Conservation (phyloP, 2,329 filamentous ascomycete genomes). For the Coleophoma eucalyptorum region DNA sequence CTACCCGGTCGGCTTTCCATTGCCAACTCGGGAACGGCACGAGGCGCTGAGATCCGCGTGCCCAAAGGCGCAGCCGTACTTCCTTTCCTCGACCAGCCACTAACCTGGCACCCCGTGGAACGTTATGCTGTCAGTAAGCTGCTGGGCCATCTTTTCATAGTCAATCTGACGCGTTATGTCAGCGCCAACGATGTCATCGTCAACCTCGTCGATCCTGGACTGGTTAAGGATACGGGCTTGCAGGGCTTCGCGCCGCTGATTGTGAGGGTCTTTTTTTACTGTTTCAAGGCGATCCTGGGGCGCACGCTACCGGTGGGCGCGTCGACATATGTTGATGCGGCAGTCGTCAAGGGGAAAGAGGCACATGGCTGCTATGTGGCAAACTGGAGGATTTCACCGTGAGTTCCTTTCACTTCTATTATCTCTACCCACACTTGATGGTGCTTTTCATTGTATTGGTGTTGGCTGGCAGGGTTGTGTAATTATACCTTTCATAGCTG, state of each 20-base stretch:
- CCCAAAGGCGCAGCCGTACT: slow-evolving; percentile 22
- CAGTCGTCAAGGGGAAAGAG: slow-evolving; percentile 39
- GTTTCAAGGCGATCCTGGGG: slow-evolving; percentile 22
- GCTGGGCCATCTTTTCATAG: slow-evolving; percentile 30
- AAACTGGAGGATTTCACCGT: slow-evolving; percentile 42
- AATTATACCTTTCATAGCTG: no score
- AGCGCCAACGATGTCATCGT: slow-evolving; percentile 28
- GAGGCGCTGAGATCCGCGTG: slow-evolving; percentile 24
- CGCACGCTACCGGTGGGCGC: slow-evolving; percentile 35
- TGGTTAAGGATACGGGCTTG: slow-evolving; percentile 36
- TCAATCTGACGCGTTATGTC: slow-evolving; percentile 34
- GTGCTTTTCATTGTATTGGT: no score
- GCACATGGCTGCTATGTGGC: slow-evolving; percentile 47
- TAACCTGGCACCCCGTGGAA: slow-evolving; percentile 16
- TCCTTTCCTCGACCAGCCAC: slow-evolving; percentile 26
- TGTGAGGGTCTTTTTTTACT: slow-evolving; percentile 13
- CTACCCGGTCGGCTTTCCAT: slow-evolving; percentile 10
- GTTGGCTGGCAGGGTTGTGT: no score
- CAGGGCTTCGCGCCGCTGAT: slow-evolving; percentile 25
- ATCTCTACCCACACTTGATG: background rate
- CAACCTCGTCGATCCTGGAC: slow-evolving; percentile 31
- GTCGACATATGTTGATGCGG: slow-evolving; percentile 43
- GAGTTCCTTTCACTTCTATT: slow-evolving; percentile 21
- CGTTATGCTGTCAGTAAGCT: slow-evolving; percentile 29
- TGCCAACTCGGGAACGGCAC: slow-evolving; percentile 11